Conservation (phyloP, 352 stramenopile species). For the Globisporangium middletonii region DNA sequence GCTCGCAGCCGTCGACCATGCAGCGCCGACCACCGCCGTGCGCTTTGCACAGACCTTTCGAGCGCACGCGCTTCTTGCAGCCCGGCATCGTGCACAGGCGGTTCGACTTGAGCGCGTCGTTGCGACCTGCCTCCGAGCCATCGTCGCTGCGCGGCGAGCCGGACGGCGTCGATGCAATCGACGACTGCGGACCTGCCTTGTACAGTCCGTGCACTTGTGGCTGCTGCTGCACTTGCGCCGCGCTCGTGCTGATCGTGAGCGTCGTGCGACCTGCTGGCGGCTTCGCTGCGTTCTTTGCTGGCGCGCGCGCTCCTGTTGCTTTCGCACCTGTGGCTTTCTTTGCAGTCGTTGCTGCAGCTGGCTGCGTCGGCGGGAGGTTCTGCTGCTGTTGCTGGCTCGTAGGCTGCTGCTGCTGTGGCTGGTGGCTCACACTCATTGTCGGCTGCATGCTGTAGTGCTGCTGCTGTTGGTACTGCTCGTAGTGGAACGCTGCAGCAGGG, state of each 20-base stretch:
- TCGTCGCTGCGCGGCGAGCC: constrained; percentile 15
- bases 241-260: constrained; percentile 13
- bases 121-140: constrained; percentile 20
- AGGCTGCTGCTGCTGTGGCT: constrained; percentile 13
- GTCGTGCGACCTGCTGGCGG: constrained; percentile 10
- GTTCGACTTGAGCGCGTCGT: constrained; percentile 72
- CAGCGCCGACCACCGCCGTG: constrained; percentile 74
- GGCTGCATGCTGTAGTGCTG: constrained; percentile 27
- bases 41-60: constrained; percentile 80
- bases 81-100: constrained; percentile 76
- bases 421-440: constrained; percentile 8
- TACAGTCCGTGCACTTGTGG: neutral
- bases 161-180: constrained; percentile 10
- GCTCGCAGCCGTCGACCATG: constrained; percentile 77
- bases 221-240: neutral
- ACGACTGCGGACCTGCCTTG: constrained; percentile 11
- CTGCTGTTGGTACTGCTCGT: constrained; percentile 55
- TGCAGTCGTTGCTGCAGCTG: neutral
- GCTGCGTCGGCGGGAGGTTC: constrained; percentile 15
- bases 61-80: constrained; percentile 82
- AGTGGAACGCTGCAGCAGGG: constrained; percentile 30
- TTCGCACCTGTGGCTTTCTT: constrained; percentile 18
- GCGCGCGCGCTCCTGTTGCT: constrained; percentile 7
- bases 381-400: constrained; percentile 25
- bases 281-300: neutral